Evolutionary conservation across 345 rosid genomes (phyloP).

Genomic region (Zanthoxylum bungeanum): DNA sequence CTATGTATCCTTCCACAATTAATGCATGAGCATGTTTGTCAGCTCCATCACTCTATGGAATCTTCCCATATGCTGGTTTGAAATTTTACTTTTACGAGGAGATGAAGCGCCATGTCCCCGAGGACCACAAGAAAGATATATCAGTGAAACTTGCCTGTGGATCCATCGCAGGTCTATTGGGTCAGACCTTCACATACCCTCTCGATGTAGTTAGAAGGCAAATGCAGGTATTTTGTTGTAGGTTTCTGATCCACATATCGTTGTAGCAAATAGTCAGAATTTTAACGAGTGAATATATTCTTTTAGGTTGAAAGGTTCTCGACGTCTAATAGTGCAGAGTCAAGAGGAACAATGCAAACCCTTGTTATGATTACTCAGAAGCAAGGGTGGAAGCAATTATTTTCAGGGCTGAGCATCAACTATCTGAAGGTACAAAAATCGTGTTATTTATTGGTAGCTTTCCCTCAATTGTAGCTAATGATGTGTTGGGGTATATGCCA

Average conservation of each 20-base stretch:
- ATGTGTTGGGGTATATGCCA: conserved; percentile 17
- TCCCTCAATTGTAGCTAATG: neutral
- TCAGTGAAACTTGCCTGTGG: conserved; percentile 75
- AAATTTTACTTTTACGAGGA: conserved; percentile 95
- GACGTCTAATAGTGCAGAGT: conserved; percentile 41
- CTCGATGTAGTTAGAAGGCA: conserved; percentile 98
- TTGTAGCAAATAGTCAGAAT: neutral
- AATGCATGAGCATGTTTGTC: conserved; percentile 15
- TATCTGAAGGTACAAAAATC: conserved; percentile 62
- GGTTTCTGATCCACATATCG: neutral
- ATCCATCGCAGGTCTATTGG: conserved; percentile 82
- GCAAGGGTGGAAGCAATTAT: conserved; percentile 97
- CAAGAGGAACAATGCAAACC: conserved; percentile 68
- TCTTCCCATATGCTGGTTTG: conserved; percentile 95
- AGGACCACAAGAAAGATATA: conserved; percentile 68
- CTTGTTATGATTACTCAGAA: conserved; percentile 54
- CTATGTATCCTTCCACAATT: conserved; percentile 3
- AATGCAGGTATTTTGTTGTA: conserved; percentile 62
- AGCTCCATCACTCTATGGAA: conserved; percentile 95
- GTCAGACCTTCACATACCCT: conserved; percentile 95
- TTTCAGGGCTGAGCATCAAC: conserved; percentile 92
- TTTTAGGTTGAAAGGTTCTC: conserved; percentile 67
- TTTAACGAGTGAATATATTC: conserved; percentile 6
- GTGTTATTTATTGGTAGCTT: neutral
- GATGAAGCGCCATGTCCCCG: conserved; percentile 87